These are phyloP conservation scores for Truncatella angustata DNA, from an alignment of 2,329 filamentous ascomycete genomes.

Conservation along the genomic window DNA sequence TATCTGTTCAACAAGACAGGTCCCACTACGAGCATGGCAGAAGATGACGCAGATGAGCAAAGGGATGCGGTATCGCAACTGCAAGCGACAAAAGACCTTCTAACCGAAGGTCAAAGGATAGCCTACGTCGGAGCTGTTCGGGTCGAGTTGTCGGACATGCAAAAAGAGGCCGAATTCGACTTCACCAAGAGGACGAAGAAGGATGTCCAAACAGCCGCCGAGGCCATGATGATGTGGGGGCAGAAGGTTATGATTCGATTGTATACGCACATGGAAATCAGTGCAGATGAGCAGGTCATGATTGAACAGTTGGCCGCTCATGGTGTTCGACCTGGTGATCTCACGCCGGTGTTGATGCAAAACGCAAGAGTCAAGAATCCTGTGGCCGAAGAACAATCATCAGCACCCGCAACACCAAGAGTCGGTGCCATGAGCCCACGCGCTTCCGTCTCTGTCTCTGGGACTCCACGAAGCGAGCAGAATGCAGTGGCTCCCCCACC, in stretches of 20 bases:
- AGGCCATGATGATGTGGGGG: slow-evolving; percentile 90
- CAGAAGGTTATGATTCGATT: slow-evolving; percentile 97
- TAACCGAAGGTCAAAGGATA: slow-evolving; percentile 93
- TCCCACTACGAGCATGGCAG: slow-evolving; percentile 56
- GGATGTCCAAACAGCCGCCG: slow-evolving; percentile 64
- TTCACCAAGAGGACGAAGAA: slow-evolving; percentile 68
- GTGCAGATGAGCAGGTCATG: slow-evolving; percentile 89
- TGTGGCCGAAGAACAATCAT: slow-evolving; percentile 51
- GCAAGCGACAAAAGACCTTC: slow-evolving; percentile 90
- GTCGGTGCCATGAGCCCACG: slow-evolving; percentile 24
- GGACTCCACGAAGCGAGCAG: slow-evolving; percentile 39
- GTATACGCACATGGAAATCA: slow-evolving; percentile 96
- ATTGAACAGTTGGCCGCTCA: slow-evolving; percentile 95
- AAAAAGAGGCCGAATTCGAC: slow-evolving; percentile 65
- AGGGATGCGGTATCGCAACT: slow-evolving; percentile 86
- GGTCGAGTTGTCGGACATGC: slow-evolving; percentile 76
- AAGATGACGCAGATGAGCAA: slow-evolving; percentile 79
- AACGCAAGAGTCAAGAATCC: slow-evolving; percentile 94
- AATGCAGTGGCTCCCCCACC: slow-evolving; percentile 53
- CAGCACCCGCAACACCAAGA: slow-evolving; percentile 20
- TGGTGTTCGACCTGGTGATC: slow-evolving; percentile 79
- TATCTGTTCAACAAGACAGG: slow-evolving; percentile 81
- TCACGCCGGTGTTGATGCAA: slow-evolving; percentile 83
- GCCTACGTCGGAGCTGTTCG: slow-evolving; percentile 92
- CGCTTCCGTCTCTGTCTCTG: slow-evolving; percentile 26